phyloP scores from a whole-genome alignment of 208 protist genomes.

The Acanthamoeba lenticulata region DNA sequence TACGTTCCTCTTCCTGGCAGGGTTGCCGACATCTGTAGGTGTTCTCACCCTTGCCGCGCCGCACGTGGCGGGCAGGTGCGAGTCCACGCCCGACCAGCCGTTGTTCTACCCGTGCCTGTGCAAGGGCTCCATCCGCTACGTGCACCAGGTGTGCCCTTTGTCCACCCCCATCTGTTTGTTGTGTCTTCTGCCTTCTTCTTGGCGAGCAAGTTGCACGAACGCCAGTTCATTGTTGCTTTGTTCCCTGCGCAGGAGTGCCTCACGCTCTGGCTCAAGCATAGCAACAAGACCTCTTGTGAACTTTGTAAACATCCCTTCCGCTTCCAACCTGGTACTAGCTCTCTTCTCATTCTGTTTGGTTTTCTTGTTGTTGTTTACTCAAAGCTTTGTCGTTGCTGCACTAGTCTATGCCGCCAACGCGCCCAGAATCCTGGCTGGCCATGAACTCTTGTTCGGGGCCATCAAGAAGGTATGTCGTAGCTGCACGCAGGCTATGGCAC shows the following conservation, averaged over 20 bases:
- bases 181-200: background rate
- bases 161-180: background rate
- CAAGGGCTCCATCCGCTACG: conserved; percentile 48
- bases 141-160: background rate
- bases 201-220: too few relatives aligned
- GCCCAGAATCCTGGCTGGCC: background rate
- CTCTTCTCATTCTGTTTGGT: background rate
- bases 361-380: background rate
- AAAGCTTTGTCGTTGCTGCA: background rate
- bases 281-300: conserved; percentile 64
- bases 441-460: conserved; percentile 8
- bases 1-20: background rate
- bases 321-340: conserved; percentile 30
- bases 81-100: conserved; percentile 28
- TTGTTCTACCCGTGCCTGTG: conserved; percentile 63
- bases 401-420: conserved; percentile 35
- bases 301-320: conserved; percentile 63
- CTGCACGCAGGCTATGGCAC: background rate
- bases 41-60: background rate
- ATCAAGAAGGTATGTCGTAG: background rate
- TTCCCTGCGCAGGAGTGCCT: conserved; percentile 44
- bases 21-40: background rate
- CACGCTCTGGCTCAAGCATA: conserved; percentile 32
- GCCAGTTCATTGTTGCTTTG: too few relatives aligned
- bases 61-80: background rate